Base-by-base conservation (phyloP, 2,329 filamentous ascomycete genomes). In the Piedraia hortae region DNA sequence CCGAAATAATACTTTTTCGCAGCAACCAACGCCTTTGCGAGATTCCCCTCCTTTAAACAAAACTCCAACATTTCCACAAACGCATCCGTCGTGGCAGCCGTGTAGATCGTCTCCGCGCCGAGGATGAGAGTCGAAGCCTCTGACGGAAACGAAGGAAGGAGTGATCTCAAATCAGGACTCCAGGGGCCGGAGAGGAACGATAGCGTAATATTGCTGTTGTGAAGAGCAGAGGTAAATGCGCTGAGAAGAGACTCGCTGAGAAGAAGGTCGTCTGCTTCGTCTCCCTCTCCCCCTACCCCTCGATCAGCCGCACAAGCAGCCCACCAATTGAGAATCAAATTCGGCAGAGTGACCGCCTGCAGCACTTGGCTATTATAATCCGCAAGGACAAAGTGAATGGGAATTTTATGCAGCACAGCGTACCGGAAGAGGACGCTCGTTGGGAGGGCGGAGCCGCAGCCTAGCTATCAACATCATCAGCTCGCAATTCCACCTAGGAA, bases 1-100 rank as follows among this genome's bases (percentile, higher is more conserved):
- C 74, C 74, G 44, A 85, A 85, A 44, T 85, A 85, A 6, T 80
- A 54, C 31, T 62, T 60, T 48, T 85, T 85, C 1, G 74, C 74
- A 3, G 60, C 73, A 4, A 82, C 56, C 10, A 77, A 48, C 1
- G 68, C 64, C 21, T 57, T 58, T 0, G 63, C 60, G 22, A 49
- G 46, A 22, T 53, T 49, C 21, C 64, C 50, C 8, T 47, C 33
- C 19, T 37, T 36, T 19, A 78, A 46, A 9, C 74, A 46, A 3
- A 47, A 47, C 18, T 69, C 53, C 7, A 78, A 48, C 4, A 65
- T 64, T 17, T 69, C 59, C 1, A 66, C 61, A 37, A 82, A 85
- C 0, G 62, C 56, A 16, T 51, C 48, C 11, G 78, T 54, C 0
- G 70, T 67, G 26, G 65, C 63, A 0, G 71, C 72, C 2, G 67